Conservation (phyloP, 768 basidiomycete species). For the Mycena vitilis region DNA sequence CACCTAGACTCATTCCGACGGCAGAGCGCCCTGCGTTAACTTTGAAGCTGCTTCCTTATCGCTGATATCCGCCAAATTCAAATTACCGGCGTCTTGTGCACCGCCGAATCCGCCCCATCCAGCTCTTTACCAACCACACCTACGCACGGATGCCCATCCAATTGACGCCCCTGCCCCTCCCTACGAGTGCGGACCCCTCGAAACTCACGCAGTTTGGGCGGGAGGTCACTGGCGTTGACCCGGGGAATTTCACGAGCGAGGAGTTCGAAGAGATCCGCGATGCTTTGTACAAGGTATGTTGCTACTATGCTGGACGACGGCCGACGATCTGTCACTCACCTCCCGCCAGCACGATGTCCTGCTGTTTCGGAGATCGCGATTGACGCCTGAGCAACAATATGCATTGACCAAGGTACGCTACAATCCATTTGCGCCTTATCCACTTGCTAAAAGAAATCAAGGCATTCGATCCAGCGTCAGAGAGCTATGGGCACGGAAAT, state of each 20-base stretch:
- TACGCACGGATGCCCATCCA: constrained; percentile 69
- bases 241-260: constrained; percentile 67
- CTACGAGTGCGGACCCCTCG: constrained; percentile 74
- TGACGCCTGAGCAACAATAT: constrained; percentile 88
- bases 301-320: background rate
- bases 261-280: constrained; percentile 76
- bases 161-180: constrained; percentile 73
- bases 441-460: constrained; percentile 43
- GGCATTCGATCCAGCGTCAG: constrained; percentile 77
- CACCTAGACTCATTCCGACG: too few relatives aligned
- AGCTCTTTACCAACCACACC: too few relatives aligned
- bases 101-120: too few relatives aligned
- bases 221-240: constrained; percentile 79
- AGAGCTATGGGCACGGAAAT: constrained; percentile 88
- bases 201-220: constrained; percentile 81
- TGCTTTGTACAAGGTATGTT: constrained; percentile 79
- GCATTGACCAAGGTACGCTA: constrained; percentile 79
- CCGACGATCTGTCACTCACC: background rate
- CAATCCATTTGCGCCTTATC: constrained; percentile 10
- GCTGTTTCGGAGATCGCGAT: constrained; percentile 75
- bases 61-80: too few relatives aligned
- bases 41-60: too few relatives aligned
- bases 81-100: too few relatives aligned
- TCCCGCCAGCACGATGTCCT: constrained; percentile 71
- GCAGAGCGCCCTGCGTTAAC: too few relatives aligned